Evolutionary conservation across 1,139 yeast genomes (phyloP).

Genomic region (Blastobotrys ciferrii): DNA sequence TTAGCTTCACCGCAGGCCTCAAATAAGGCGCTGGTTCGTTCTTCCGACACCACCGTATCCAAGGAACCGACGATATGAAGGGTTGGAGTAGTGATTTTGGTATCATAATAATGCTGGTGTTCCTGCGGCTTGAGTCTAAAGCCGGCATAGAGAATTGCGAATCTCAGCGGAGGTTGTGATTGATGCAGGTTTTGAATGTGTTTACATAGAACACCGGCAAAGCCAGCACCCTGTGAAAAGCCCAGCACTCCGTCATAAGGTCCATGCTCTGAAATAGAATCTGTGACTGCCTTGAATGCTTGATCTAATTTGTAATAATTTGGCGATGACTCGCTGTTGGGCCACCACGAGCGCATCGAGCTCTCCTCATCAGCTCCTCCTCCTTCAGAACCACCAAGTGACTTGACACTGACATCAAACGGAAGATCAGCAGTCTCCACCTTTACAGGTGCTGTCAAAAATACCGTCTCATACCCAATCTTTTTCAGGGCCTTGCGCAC

Average conservation of each 20-base stretch:
- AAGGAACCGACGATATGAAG: conserved; percentile 82
- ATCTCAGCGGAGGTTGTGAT: conserved; percentile 53
- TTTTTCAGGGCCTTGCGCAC: conserved; percentile 69
- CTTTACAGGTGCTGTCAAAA: conserved; percentile 71
- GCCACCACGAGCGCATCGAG: conserved; percentile 47
- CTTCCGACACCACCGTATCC: conserved; percentile 85
- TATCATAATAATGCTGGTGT: conserved; percentile 50
- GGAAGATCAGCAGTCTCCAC: conserved; percentile 71
- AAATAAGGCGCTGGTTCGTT: conserved; percentile 57
- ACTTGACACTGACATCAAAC: conserved; percentile 41
- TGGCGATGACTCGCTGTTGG: conserved; percentile 41
- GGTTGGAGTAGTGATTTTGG: conserved; percentile 51
- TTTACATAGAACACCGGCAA: conserved; percentile 47
- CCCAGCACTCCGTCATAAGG: conserved; percentile 90
- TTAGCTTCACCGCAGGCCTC: conserved; percentile 50
- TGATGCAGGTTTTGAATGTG: conserved; percentile 30
- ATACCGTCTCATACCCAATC: conserved; percentile 65
- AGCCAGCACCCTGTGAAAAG: conserved; percentile 91
- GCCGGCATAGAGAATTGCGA: conserved; percentile 75
- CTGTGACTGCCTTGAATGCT: conserved; percentile 52
- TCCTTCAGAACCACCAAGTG: conserved; percentile 26
- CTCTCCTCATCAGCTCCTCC: conserved; percentile 39
- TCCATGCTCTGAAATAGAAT: conserved; percentile 63
- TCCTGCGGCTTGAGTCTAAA: conserved; percentile 59
- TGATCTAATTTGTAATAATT: conserved; percentile 42